Conservation (phyloP, 176 grass and related monocot species). For the Cenchrus fungigraminus region DNA sequence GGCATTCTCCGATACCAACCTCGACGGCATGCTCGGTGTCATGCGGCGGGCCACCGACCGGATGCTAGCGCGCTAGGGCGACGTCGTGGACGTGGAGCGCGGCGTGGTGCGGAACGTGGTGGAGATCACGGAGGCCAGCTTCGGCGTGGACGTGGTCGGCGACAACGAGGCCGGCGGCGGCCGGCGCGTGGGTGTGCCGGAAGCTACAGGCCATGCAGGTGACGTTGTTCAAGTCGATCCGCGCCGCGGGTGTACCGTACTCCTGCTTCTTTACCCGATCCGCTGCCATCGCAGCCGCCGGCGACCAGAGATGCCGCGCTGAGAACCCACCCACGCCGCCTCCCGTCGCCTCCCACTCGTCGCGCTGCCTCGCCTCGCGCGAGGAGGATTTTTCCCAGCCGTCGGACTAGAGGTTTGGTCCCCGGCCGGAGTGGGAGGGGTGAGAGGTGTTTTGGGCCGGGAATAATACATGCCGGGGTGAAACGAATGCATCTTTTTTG, state of each 20-base stretch:
- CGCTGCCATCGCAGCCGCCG: too few species aligned
- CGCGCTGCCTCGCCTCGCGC: too few species aligned
- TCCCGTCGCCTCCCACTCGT: too few species aligned
- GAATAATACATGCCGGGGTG: too few species aligned
- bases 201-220: constrained; percentile 78
- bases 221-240: constrained; percentile 72
- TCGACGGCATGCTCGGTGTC: constrained; percentile 60
- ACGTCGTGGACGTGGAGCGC: constrained; percentile 48
- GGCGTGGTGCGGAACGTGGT: constrained; percentile 64
- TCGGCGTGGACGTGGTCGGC: constrained; percentile 42
- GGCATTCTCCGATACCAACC: constrained; percentile 80
- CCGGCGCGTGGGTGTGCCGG: constrained; percentile 51
- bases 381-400: too few species aligned
- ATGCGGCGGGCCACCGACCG: constrained; percentile 65
- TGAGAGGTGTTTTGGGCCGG: too few species aligned
- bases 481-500: too few species aligned
- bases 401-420: too few species aligned
- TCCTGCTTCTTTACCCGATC: too few species aligned
- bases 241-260: constrained; percentile 68
- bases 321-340: too few species aligned
- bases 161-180: constrained; percentile 32
- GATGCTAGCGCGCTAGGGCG: constrained; percentile 59
- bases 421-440: too few species aligned
- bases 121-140: constrained; percentile 80
- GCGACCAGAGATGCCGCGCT: too few species aligned